Percentiles rank a stretch among this genome's conserved stretches.
These are phyloP conservation scores for Chrysochromulina parva DNA, from an alignment of 78 protist genomes.

Conservation along the genomic window DNA sequence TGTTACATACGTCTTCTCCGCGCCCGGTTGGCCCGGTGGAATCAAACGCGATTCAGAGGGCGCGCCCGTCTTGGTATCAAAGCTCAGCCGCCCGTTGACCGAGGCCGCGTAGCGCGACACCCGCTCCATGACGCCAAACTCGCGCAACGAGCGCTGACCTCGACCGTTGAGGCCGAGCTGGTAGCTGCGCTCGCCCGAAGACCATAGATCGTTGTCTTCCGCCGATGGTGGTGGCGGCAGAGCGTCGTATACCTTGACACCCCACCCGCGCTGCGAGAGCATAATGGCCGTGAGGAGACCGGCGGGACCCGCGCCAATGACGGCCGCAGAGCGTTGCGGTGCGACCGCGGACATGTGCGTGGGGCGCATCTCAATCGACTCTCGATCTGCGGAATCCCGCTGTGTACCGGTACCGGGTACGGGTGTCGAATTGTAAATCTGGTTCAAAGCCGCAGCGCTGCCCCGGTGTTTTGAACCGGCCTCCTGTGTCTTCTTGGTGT, in stretches of 20 bases:
- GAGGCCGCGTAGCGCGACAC: background rate
- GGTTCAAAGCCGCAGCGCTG: no score
- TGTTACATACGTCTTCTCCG: background rate
- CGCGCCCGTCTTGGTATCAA: background rate
- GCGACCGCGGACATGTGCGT: no score
- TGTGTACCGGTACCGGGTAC: no score
- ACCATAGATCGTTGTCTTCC: background rate
- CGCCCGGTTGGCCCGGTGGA: background rate
- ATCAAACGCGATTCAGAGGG: background rate
- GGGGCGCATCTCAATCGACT: no score
- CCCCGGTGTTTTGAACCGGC: no score
- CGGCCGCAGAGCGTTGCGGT: constrained; percentile 11
- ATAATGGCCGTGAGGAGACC: constrained; percentile 24
- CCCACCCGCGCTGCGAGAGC: background rate
- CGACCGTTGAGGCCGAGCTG: constrained; percentile 11
- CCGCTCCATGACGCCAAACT: background rate
- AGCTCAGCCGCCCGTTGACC: background rate
- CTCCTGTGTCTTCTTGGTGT: no score
- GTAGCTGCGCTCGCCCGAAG: background rate
- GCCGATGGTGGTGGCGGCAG: background rate
- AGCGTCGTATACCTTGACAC: background rate
- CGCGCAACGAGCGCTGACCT: background rate
- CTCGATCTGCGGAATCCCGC: no score
- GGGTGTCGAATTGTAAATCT: no score
- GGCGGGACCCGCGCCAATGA: background rate